A percentile compares a stretch with the other conserved stretches of the same genome.
Evolutionary conservation across 2,329 filamentous ascomycete genomes (phyloP).

Genomic region (Talaromyces sp.): DNA sequence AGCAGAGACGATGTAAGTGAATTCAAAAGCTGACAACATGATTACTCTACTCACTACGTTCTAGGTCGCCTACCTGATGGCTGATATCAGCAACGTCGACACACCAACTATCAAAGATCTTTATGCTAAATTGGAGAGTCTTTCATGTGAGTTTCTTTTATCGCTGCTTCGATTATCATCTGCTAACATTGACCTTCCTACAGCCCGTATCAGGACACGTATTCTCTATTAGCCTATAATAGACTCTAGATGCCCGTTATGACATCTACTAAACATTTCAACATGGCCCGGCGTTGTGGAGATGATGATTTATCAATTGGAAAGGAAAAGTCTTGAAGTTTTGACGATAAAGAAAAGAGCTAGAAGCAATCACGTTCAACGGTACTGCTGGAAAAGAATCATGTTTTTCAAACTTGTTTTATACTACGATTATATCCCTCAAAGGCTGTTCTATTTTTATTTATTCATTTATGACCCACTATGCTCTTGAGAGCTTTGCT

Average conservation of each 20-base stretch:
- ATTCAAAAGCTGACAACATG: neutral
- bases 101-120: slow-evolving; percentile 79
- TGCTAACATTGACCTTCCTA: slow-evolving; percentile 17
- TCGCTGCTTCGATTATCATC: neutral
- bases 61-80: slow-evolving; percentile 90
- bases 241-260: slow-evolving; percentile 1
- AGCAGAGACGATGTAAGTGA: slow-evolving; percentile 76
- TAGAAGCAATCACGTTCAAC: slow-evolving; percentile 16
- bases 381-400: slow-evolving; percentile 1
- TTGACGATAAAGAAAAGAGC: neutral
- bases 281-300: slow-evolving; percentile 13
- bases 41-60: slow-evolving; percentile 20
- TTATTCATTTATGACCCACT: neutral
- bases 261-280: slow-evolving; percentile 11
- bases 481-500: neutral
- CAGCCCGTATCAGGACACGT: slow-evolving; percentile 47
- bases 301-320: neutral
- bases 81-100: slow-evolving; percentile 87
- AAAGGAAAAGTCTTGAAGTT: slow-evolving; percentile 2
- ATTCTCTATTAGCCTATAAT: slow-evolving; percentile 38
- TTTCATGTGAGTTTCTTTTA: slow-evolving; percentile 62
- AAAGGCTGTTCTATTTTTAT: slow-evolving; percentile 9
- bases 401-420: slow-evolving; percentile 1
- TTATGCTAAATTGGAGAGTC: slow-evolving; percentile 73
- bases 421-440: slow-evolving; percentile 16